phyloP scores from a whole-genome alignment of 352 stramenopile genomes.

The Pythium myriotylum region DNA sequence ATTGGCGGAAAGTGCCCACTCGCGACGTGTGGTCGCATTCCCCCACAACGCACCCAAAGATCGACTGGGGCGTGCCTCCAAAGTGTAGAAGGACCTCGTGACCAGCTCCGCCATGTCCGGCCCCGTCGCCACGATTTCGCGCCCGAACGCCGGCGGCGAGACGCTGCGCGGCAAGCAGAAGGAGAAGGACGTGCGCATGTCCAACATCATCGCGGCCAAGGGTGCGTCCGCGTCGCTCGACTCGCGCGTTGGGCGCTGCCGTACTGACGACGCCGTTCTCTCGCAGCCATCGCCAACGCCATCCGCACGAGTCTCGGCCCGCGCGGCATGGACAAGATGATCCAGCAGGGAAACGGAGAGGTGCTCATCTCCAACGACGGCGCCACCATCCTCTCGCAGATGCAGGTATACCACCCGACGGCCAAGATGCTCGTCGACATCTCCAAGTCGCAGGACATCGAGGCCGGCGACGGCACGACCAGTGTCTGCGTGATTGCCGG shows the following conservation, averaged over 20 bases:
- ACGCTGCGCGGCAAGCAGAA: constrained; percentile 92
- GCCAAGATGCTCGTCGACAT: constrained; percentile 99
- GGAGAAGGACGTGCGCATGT: constrained; percentile 98
- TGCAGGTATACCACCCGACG: constrained; percentile 99
- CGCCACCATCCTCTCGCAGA: constrained; percentile 98
- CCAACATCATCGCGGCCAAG: constrained; percentile 99
- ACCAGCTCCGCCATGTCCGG: constrained; percentile 17
- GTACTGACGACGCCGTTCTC: constrained; percentile 5
- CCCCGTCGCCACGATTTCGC: constrained; percentile 59
- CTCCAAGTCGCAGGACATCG: constrained; percentile 99
- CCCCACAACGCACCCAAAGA: constrained; percentile 27
- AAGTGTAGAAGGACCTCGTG: constrained; percentile 31
- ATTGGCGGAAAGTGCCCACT: constrained; percentile 28
- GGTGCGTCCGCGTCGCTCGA: constrained; percentile 44
- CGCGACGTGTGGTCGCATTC: constrained; percentile 32
- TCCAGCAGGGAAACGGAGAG: constrained; percentile 97
- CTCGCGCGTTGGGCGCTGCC: neutral
- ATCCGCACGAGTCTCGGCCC: constrained; percentile 98
- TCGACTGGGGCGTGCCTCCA: constrained; percentile 23
- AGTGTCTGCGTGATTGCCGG: constrained; percentile 99
- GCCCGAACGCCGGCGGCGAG: constrained; percentile 55
- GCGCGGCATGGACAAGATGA: constrained; percentile 99
- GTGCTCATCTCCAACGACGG: constrained; percentile 99
- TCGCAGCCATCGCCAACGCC: constrained; percentile 95
- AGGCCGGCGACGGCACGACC: constrained; percentile 98